A percentile compares a stretch with the other conserved stretches of the same genome.
Conservation (phyloP, 2,329 filamentous ascomycete genomes). For the Penicillium sp. region DNA sequence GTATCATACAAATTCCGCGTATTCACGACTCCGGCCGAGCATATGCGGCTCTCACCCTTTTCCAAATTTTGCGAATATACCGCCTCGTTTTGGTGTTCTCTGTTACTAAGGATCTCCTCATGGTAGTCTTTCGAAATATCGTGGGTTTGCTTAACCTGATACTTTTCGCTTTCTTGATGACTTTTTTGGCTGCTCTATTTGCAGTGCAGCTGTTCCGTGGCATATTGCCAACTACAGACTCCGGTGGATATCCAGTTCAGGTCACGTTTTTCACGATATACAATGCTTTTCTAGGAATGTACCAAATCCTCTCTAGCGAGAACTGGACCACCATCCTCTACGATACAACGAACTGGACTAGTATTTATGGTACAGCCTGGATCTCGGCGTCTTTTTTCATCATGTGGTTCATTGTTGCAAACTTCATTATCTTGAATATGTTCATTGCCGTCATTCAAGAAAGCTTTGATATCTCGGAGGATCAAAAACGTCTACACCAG, state of each 20-base stretch:
- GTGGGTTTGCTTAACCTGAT: slow-evolving; percentile 91
- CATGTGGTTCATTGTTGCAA: slow-evolving; percentile 91
- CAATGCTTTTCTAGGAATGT: slow-evolving; percentile 97
- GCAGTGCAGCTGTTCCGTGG: slow-evolving; percentile 90
- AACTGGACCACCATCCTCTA: slow-evolving; percentile 92
- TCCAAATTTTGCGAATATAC: slow-evolving; percentile 90
- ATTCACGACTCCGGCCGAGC: slow-evolving; percentile 67
- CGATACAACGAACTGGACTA: slow-evolving; percentile 68
- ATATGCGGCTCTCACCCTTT: slow-evolving; percentile 86
- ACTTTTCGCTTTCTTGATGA: slow-evolving; percentile 93
- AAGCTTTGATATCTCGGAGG: slow-evolving; percentile 97
- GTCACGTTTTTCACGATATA: slow-evolving; percentile 87
- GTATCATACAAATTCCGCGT: slow-evolving; percentile 76
- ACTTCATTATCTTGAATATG: slow-evolving; percentile 98
- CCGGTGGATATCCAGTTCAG: slow-evolving; percentile 58
- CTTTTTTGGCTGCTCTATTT: slow-evolving; percentile 89
- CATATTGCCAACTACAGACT: slow-evolving; percentile 65
- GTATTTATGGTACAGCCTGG: slow-evolving; percentile 71
- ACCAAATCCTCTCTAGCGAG: slow-evolving; percentile 91
- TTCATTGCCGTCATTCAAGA: slow-evolving; percentile 99
- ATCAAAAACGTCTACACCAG: slow-evolving; percentile 94
- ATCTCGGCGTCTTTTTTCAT: slow-evolving; percentile 88
- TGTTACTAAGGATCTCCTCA: slow-evolving; percentile 80
- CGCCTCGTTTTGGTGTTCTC: slow-evolving; percentile 85
- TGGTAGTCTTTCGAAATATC: slow-evolving; percentile 82